Percentiles rank a stretch among this genome's conserved stretches.
Conservation (phyloP, 306 rosid species). For the Vigna angularis region DNA sequence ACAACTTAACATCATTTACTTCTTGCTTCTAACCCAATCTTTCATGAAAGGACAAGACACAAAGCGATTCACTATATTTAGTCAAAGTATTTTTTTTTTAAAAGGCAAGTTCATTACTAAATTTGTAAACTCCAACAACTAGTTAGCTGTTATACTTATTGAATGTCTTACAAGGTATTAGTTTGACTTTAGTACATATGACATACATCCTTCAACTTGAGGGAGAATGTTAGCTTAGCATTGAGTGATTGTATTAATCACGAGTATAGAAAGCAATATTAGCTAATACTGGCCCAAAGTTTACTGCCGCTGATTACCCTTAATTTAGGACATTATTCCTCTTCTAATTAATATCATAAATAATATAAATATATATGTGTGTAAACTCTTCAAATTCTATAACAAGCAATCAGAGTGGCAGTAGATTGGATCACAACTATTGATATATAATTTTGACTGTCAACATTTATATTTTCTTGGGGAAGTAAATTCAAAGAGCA, state of each 20-base stretch:
- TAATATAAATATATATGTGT: neutral
- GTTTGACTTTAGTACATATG: conserved; percentile 7
- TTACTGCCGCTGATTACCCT: conserved; percentile 17
- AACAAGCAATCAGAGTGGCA: conserved; percentile 24
- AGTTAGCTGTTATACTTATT: neutral
- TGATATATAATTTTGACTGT: conserved; percentile 36
- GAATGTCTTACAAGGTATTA: neutral
- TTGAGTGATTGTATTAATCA: neutral
- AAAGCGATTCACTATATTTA: neutral
- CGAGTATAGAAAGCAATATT: neutral
- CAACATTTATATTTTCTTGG: conserved; percentile 39
- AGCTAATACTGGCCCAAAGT: neutral
- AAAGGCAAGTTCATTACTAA: neutral
- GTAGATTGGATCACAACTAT: conserved; percentile 33
- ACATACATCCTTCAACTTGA: neutral
- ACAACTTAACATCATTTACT: neutral
- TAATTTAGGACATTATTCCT: conserved; percentile 26
- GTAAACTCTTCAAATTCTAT: conserved; percentile 19
- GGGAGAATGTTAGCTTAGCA: conserved; percentile 1
- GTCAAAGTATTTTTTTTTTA: neutral
- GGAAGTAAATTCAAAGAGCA: conserved; percentile 30
- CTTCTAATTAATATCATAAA: neutral
- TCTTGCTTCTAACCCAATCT: neutral
- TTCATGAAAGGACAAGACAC: neutral
- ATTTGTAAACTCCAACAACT: neutral